A percentile compares a stretch with the other conserved stretches of the same genome.
phyloP scores from a whole-genome alignment of 1,284 basidiomycete species.

The Termitomyces sp. region DNA sequence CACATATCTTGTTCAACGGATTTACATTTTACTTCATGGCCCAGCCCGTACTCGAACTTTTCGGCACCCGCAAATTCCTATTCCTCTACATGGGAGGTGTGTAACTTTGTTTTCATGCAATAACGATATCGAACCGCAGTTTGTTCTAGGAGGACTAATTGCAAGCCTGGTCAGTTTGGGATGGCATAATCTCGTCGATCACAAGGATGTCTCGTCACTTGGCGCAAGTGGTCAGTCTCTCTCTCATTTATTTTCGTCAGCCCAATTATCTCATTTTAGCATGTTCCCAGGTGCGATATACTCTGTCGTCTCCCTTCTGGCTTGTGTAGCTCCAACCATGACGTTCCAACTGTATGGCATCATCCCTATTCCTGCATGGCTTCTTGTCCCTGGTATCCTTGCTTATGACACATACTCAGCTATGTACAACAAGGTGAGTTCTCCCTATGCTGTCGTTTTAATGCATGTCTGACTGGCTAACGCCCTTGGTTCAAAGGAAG shows the following conservation, averaged over 20 bases:
- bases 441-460: neutral
- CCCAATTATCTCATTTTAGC: conserved; percentile 1
- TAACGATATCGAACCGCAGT: neutral
- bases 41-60: conserved; percentile 57
- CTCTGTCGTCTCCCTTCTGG: conserved; percentile 66
- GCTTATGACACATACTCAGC: conserved; percentile 63
- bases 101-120: conserved; percentile 12
- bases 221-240: conserved; percentile 66
- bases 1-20: conserved; percentile 76
- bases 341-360: conserved; percentile 80
- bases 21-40: conserved; percentile 81
- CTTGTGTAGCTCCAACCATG: conserved; percentile 63
- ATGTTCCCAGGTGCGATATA: conserved; percentile 61
- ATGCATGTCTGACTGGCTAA: conserved; percentile 4
- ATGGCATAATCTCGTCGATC: conserved; percentile 46
- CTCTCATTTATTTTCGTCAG: neutral
- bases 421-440: conserved; percentile 31
- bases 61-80: conserved; percentile 71
- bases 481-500: conserved; percentile 9
- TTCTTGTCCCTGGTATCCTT: conserved; percentile 70
- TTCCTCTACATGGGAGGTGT: conserved; percentile 73
- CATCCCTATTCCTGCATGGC: conserved; percentile 83
- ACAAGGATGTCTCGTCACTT: conserved; percentile 45
- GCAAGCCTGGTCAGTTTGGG: conserved; percentile 55
- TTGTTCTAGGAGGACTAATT: conserved; percentile 52